phyloP scores from a whole-genome alignment of 2,329 filamentous ascomycete species.

The Diaporthe eres region DNA sequence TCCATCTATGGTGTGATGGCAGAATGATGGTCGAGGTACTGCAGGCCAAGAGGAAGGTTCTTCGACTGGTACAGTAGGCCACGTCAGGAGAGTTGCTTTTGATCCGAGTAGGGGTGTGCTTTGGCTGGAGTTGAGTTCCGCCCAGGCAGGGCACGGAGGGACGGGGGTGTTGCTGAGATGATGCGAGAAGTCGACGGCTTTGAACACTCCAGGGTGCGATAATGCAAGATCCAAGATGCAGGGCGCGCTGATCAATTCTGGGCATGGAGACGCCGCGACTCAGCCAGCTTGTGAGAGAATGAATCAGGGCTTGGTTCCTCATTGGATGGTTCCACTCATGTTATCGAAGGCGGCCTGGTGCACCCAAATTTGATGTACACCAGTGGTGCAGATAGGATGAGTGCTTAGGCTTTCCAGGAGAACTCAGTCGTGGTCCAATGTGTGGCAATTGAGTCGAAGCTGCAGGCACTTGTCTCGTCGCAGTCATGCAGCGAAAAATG shows the following conservation, averaged over 20 bases:
- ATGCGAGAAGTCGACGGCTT: not conserved
- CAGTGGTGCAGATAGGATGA: constrained; percentile 3
- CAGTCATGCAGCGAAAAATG: not conserved
- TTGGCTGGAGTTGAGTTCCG: not conserved
- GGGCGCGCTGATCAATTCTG: constrained; percentile 17
- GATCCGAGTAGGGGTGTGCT: not conserved
- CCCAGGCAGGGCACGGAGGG: not conserved
- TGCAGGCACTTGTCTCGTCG: not conserved
- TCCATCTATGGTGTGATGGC: not conserved
- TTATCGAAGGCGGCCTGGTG: not conserved
- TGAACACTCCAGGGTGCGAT: not conserved
- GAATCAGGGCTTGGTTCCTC: not conserved
- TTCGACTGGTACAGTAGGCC: not conserved
- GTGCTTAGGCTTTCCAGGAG: constrained; percentile 1
- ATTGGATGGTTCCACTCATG: not conserved
- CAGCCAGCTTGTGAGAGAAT: constrained; percentile 10
- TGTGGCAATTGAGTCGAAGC: not conserved
- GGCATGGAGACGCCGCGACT: constrained; percentile 11
- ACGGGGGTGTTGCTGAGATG: not conserved
- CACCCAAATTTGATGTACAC: not conserved
- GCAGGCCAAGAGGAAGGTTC: not conserved
- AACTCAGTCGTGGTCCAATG: not conserved
- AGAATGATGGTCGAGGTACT: not conserved
- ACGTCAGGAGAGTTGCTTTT: not conserved
- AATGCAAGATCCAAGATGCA: constrained; percentile 27